A percentile compares a stretch with the other conserved stretches of the same genome.
These are phyloP conservation scores for Pistacia vera DNA, from an alignment of 345 rosid species.

Conservation along the genomic window DNA sequence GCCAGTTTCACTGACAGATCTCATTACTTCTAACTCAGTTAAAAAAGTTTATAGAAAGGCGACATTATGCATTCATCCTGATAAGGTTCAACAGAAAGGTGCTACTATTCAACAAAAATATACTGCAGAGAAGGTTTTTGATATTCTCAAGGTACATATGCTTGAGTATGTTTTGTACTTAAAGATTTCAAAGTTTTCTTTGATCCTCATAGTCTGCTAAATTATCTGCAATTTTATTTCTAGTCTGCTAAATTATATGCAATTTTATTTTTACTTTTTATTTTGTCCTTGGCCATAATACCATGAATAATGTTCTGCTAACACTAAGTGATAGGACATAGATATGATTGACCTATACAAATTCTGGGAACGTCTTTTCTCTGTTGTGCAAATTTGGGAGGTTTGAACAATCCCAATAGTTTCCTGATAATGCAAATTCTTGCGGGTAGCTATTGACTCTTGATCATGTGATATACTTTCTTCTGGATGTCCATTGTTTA, in stretches of 20 bases:
- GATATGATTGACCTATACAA: not conserved
- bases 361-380: not conserved
- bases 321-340: not conserved
- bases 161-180: not conserved
- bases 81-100: conserved; percentile 98
- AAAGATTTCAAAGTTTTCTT: not conserved
- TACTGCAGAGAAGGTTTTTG: conserved; percentile 94
- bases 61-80: conserved; percentile 85
- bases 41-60: conserved; percentile 92
- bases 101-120: conserved; percentile 85
- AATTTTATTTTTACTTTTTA: not conserved
- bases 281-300: not conserved
- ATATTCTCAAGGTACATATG: conserved; percentile 79
- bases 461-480: too few relatives aligned
- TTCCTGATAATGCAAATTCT: too few relatives aligned
- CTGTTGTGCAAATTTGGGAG: not conserved
- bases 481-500: too few relatives aligned
- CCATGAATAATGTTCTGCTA: not conserved
- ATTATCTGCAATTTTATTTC: not conserved
- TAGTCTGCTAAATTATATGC: too few relatives aligned
- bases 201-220: not conserved
- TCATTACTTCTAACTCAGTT: conserved; percentile 81
- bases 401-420: not conserved
- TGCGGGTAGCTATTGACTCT: too few relatives aligned
- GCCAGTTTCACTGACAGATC: conserved; percentile 77